These are phyloP conservation scores for Solanum hybrid DNA, from an alignment of 305 asterid genomes.

Conservation along the genomic window DNA sequence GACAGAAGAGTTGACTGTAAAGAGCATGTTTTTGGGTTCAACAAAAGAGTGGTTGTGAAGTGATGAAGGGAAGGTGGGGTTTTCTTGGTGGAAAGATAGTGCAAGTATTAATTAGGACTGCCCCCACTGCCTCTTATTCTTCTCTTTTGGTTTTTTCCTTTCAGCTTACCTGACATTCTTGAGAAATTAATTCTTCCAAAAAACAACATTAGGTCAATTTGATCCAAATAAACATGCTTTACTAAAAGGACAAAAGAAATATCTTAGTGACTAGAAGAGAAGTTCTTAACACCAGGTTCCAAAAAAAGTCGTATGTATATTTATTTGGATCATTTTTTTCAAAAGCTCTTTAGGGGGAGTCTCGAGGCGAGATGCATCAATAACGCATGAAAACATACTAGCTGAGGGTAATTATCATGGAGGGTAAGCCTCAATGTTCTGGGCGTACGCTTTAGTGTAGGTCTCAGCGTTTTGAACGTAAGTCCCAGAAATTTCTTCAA, in stretches of 20 bases:
- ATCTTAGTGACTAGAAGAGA: neutral
- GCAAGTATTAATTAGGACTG: neutral
- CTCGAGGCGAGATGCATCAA: neutral
- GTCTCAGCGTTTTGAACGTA: neutral
- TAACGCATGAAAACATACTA: neutral
- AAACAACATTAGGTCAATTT: neutral
- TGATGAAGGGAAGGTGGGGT: neutral
- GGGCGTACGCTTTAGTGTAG: neutral
- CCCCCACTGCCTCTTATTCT: neutral
- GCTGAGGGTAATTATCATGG: neutral
- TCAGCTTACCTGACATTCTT: neutral
- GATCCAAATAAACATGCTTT: neutral
- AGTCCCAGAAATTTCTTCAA: neutral
- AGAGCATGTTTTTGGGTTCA: neutral
- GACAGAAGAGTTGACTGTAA: constrained; percentile 7
- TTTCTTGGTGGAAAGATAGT: neutral
- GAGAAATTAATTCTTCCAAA: neutral
- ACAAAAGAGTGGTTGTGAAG: constrained; percentile 1
- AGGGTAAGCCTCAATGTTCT: neutral
- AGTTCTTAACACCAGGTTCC: neutral
- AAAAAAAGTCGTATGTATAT: neutral
- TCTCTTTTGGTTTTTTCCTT: neutral
- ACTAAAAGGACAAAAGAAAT: neutral
- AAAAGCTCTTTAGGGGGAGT: neutral
- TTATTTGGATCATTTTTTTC: neutral